Evolutionary conservation across 2,329 filamentous ascomycete species (phyloP), one percentile per base, ranked within the genome.

Genomic region (Aspergillus sp.): DNA sequence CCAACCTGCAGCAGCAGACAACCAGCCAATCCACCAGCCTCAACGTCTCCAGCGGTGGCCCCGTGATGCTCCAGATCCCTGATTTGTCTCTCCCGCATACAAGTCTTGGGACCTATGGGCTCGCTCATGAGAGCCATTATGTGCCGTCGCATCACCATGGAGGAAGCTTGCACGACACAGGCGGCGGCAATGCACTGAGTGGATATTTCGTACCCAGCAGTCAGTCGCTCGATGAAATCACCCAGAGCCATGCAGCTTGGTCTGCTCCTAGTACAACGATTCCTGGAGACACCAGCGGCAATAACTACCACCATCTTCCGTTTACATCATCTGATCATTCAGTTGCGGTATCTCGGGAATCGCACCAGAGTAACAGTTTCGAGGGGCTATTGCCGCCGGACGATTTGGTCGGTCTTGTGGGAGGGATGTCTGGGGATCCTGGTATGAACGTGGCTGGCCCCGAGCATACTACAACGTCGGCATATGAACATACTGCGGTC

Each of bases 401-500:
- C 46, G 74, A 77, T 55, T 64, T 77, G 62, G 75, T 77, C 63
- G 74, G 76, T 52, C 77, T 77, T 31, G 75, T 77, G 38, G 72
- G 75, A 28, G 70, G 72, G 19, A 72, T 77, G 57, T 65, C 75
- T 41, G 68, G 67, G 31, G 74, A 72, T 59, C 66, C 70, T 41
- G 67, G 69, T 54, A 71, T 78, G 67, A 72, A 77, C 61, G 74
- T 72, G 67, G 66, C 72, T 19, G 72, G 72, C 59, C 70, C 71
- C 55, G 75, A 75, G 57, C 73, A 75, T 71, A 65, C 69, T 13
- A 71, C 62, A 7, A 7, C 25, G 54, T 55, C 68, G 9, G 62
- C 68, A 34, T 77, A 77, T 63, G 74, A 77, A 52, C 71, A 66
- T 54, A 68, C 67, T 41, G 62, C 72, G 22, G 72, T 74, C 25